Evolutionary conservation across 2,329 filamentous ascomycete species (phyloP).

Genomic region (Elsinoe fawcettii): DNA sequence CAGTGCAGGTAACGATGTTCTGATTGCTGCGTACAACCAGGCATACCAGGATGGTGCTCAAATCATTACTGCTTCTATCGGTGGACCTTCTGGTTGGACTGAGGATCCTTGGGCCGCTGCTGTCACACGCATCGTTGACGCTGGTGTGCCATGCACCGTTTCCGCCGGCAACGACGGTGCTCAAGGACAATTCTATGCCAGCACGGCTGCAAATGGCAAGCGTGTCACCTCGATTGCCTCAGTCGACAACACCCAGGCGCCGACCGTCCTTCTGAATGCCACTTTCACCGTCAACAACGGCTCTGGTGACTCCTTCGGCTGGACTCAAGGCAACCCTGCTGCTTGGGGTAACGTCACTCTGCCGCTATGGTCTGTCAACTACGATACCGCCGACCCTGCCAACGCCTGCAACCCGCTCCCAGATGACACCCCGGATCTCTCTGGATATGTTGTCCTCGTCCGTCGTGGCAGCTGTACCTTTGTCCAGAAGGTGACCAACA

Average conservation of each 20-base stretch:
- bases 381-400: slow-evolving; percentile 41
- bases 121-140: slow-evolving; percentile 36
- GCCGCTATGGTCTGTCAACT: slow-evolving; percentile 34
- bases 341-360: slow-evolving; percentile 31
- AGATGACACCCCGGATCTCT: slow-evolving; percentile 49
- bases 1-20: slow-evolving; percentile 45
- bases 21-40: slow-evolving; percentile 53
- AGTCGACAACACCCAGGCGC: slow-evolving; percentile 32
- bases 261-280: slow-evolving; percentile 29
- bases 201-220: slow-evolving; percentile 35
- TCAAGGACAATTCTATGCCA: slow-evolving; percentile 42
- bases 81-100: slow-evolving; percentile 29
- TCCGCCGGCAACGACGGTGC: slow-evolving; percentile 47
- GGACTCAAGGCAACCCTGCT: slow-evolving; percentile 29
- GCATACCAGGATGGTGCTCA: slow-evolving; percentile 47
- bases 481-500: slow-evolving; percentile 46
- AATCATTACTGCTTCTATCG: slow-evolving; percentile 34
- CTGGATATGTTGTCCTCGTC: slow-evolving; percentile 51
- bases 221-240: slow-evolving; percentile 42
- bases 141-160: slow-evolving; percentile 44
- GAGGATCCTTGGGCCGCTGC: slow-evolving; percentile 35
- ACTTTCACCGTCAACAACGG: slow-evolving; percentile 28
- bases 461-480: slow-evolving; percentile 53
- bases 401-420: slow-evolving; percentile 49
- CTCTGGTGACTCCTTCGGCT: slow-evolving; percentile 30